Evolutionary conservation across 2,329 filamentous ascomycete species (phyloP).

Genomic region (Penicillium thymicola): DNA sequence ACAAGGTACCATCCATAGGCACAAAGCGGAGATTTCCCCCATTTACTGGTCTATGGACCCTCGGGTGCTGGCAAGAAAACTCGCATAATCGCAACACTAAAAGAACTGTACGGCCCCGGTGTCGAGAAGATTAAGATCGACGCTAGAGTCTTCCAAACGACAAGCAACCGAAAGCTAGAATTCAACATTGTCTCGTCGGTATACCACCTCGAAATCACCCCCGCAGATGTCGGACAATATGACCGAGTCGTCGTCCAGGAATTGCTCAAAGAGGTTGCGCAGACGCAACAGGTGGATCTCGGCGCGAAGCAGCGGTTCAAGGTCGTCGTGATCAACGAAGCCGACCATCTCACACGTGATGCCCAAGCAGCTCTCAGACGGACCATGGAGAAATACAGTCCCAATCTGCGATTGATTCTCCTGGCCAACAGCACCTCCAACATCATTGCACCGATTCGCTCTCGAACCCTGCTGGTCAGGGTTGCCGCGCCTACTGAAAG

Average conservation of each 20-base stretch:
- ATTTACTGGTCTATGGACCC: slow-evolving; percentile 93
- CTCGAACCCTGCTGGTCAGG: slow-evolving; percentile 82
- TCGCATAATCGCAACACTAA: slow-evolving; percentile 88
- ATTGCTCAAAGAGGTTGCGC: slow-evolving; percentile 92
- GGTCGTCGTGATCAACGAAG: slow-evolving; percentile 98
- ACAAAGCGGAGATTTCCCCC: slow-evolving; percentile 94
- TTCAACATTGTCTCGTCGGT: slow-evolving; percentile 98
- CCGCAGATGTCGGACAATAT: slow-evolving; percentile 93
- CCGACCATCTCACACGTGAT: slow-evolving; percentile 88
- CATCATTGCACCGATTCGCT: slow-evolving; percentile 97
- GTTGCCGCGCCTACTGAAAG: slow-evolving; percentile 83
- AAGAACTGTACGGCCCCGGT: slow-evolving; percentile 90
- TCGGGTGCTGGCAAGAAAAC: slow-evolving; percentile 98
- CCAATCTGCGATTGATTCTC: slow-evolving; percentile 86
- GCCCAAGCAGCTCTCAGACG: slow-evolving; percentile 90
- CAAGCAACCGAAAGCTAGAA: slow-evolving; percentile 92
- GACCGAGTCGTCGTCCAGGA: slow-evolving; percentile 96
- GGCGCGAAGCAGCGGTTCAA: slow-evolving; percentile 91
- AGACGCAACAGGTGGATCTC: slow-evolving; percentile 98
- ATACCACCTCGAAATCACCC: slow-evolving; percentile 98
- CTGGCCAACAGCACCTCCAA: slow-evolving; percentile 95
- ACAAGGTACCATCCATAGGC: slow-evolving; percentile 55
- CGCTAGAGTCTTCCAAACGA: slow-evolving; percentile 92
- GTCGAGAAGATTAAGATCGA: slow-evolving; percentile 99
- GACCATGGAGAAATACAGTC: slow-evolving; percentile 99